Evolutionary conservation across 192 early-diverging fungal species (phyloP).

Genomic region (Linnemannia hyalina): DNA sequence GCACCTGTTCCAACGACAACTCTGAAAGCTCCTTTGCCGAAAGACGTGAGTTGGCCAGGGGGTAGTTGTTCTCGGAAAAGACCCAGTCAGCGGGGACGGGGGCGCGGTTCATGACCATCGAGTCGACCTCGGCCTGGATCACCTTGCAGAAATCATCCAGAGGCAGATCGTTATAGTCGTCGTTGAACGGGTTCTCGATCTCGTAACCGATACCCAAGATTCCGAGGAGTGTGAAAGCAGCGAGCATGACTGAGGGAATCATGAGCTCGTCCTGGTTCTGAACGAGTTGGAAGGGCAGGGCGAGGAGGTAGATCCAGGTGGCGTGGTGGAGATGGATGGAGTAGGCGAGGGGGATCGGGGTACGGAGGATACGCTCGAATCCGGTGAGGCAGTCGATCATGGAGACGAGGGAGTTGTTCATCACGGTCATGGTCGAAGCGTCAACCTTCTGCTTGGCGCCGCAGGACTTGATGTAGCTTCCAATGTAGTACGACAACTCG

Average conservation of each 20-base stretch:
- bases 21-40: slow-evolving; percentile 50
- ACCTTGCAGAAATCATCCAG: slow-evolving; percentile 69
- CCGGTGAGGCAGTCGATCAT: slow-evolving; percentile 71
- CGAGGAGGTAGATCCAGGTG: slow-evolving; percentile 78
- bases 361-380: slow-evolving; percentile 88
- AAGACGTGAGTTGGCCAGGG: slow-evolving; percentile 31
- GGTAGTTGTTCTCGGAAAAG: slow-evolving; percentile 55
- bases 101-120: slow-evolving; percentile 29
- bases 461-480: slow-evolving; percentile 63
- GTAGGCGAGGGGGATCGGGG: slow-evolving; percentile 92
- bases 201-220: slow-evolving; percentile 88
- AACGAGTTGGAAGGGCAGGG: slow-evolving; percentile 88
- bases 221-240: slow-evolving; percentile 84
- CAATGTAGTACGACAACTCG: slow-evolving; percentile 72
- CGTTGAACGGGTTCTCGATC: slow-evolving; percentile 95
- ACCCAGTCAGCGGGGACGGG: slow-evolving; percentile 53
- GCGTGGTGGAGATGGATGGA: slow-evolving; percentile 91
- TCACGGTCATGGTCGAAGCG: slow-evolving; percentile 57
- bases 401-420: slow-evolving; percentile 63
- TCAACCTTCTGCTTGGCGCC: slow-evolving; percentile 58
- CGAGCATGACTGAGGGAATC: slow-evolving; percentile 76
- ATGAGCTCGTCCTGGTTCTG: slow-evolving; percentile 62
- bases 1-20: slow-evolving; percentile 52
- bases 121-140: slow-evolving; percentile 47
- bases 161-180: slow-evolving; percentile 81